A percentile compares a stretch with the other conserved stretches of the same genome.
These are phyloP conservation scores for Fusarium incarnatum DNA, from an alignment of 2,329 filamentous ascomycete species.

Conservation along the genomic window DNA sequence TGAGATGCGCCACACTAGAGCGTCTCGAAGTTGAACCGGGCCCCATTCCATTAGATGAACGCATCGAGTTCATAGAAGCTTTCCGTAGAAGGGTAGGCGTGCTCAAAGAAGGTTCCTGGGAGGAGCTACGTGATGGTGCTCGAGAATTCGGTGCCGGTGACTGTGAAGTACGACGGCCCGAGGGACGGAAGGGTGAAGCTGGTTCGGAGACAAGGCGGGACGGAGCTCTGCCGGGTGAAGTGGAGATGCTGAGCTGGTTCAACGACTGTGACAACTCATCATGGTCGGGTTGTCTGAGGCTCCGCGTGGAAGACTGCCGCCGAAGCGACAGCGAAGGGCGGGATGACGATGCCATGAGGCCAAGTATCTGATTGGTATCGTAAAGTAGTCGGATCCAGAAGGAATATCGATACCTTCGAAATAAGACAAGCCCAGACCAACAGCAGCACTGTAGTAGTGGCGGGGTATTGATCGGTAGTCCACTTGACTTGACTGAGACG, in stretches of 20 bases:
- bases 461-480: conserved; percentile 20
- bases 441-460: not conserved
- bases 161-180: conserved; percentile 50
- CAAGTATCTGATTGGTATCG: not conserved
- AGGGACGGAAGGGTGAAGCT: conserved; percentile 54
- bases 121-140: conserved; percentile 58
- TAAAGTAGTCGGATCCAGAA: conserved; percentile 22
- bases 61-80: conserved; percentile 68
- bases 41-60: conserved; percentile 58
- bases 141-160: conserved; percentile 42
- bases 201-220: conserved; percentile 55
- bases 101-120: conserved; percentile 57
- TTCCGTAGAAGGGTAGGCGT: conserved; percentile 67
- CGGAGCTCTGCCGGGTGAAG: conserved; percentile 46
- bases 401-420: conserved; percentile 22
- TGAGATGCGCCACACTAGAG: conserved; percentile 59
- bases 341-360: conserved; percentile 48
- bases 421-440: not conserved
- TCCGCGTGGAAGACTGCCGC: conserved; percentile 52
- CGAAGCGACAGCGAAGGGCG: conserved; percentile 48
- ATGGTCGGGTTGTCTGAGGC: conserved; percentile 38
- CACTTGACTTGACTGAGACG: conserved; percentile 20
- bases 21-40: conserved; percentile 58
- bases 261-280: conserved; percentile 57
- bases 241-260: conserved; percentile 58